Evolutionary conservation across 169 alveolate species (phyloP).

Genomic region (Cryptosporidium sp.): DNA sequence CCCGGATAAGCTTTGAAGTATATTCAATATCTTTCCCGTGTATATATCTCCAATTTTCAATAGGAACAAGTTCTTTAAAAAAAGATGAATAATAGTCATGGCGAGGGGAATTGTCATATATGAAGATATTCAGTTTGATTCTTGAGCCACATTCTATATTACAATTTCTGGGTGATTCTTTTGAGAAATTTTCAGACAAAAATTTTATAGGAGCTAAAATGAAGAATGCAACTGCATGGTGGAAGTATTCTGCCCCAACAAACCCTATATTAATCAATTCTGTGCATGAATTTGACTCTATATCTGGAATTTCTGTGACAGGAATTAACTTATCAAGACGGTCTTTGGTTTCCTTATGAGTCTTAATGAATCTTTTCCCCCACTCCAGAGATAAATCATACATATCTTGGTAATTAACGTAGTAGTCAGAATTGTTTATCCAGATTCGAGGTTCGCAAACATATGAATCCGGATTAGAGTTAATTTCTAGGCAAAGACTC

Average conservation of each 20-base stretch:
- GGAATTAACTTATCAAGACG: constrained; percentile 15
- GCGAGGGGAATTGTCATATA: constrained; percentile 78
- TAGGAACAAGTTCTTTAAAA: constrained; percentile 65
- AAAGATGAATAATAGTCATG: constrained; percentile 63
- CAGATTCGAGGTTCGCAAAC: neutral
- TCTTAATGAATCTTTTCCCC: constrained; percentile 27
- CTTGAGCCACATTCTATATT: neutral
- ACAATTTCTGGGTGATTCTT: neutral
- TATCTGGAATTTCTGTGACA: constrained; percentile 25
- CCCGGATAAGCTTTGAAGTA: constrained; percentile 78
- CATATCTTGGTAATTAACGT: constrained; percentile 15
- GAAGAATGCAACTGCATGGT: constrained; percentile 71
- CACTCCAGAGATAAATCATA: constrained; percentile 34
- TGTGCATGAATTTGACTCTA: neutral
- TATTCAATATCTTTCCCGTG: constrained; percentile 76
- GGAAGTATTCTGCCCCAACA: constrained; percentile 68
- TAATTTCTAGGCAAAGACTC: constrained; percentile 59
- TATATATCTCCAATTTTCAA: constrained; percentile 79
- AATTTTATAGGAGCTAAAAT: constrained; percentile 47
- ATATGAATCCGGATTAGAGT: neutral
- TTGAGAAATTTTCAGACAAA: constrained; percentile 37
- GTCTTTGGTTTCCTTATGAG: neutral
- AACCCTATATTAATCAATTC: constrained; percentile 38
- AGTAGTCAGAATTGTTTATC: neutral
- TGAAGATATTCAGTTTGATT: constrained; percentile 60